Evolutionary conservation across 1,139 yeast species (phyloP), one percentile per base, ranked within the genome.

Genomic region (Pichia inconspicua): DNA sequence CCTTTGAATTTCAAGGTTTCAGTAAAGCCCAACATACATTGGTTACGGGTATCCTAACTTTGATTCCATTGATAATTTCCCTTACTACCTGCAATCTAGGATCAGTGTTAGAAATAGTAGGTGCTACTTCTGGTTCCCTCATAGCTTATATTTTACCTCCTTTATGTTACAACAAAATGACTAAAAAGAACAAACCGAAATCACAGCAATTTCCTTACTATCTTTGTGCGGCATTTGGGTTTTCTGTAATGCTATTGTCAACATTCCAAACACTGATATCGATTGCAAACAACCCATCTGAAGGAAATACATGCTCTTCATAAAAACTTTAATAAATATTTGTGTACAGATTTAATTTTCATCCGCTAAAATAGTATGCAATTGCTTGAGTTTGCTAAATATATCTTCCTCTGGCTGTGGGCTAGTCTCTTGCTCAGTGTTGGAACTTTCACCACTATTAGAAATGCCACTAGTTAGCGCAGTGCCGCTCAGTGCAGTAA

Each of bases 141-240:
- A 83, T 90, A 85, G 97, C 97, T 0, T 90, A 87, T 60, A 87
- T 90, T 22, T 70, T 90, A 12, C 97, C 97, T 0, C 96, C 97
- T 6, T 64, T 83, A 64, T 89, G 96, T 59, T 85, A 76, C 59
- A 66, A 87, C 52, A 80, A 82, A 54, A 72, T 89, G 55, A 75
- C 87, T 0, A 74, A 74, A 47, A 64, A 69, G 17, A 61, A 67
- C 19, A 79, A 78, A 53, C 63, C 72, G 31, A 56, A 60, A 40
- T 55, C 59, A 41, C 70, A 77, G 40, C 73, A 72, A 45, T 47
- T 80, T 2, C 84, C 90, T 0, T 75, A 82, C 53, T 72, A 77
- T 48, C 67, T 70, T 0, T 84, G 95, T 60, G 77, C 83, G 12
- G 61, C 68, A 0, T 89, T 90, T 66, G 97, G 97, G 0, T 65